Evolutionary conservation across 202 grass and related monocot species (phyloP).

Genomic region (Carex arenaria): DNA sequence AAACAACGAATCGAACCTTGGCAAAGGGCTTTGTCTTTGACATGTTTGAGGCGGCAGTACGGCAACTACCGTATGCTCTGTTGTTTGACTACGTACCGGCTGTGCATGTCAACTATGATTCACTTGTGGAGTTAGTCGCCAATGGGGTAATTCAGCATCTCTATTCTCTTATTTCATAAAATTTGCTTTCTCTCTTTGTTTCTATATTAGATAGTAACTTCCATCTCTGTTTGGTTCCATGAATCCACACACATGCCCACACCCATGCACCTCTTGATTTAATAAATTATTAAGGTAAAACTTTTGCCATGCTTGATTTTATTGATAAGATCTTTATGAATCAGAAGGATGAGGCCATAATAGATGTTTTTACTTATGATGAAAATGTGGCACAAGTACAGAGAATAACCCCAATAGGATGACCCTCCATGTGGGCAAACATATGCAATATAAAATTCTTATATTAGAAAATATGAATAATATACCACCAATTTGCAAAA

Average conservation of each 20-base stretch:
- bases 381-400: background rate
- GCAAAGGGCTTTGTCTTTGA: slow-evolving; percentile 61
- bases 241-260: background rate
- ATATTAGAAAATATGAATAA: background rate
- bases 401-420: too few relatives aligned
- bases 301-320: background rate
- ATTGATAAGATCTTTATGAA: background rate
- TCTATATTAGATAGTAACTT: background rate
- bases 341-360: background rate
- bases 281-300: background rate
- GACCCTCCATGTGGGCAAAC: background rate
- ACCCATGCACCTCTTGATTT: background rate
- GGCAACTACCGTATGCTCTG: slow-evolving; percentile 56
- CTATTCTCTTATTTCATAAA: background rate
- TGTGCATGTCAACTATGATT: slow-evolving; percentile 31
- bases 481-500: background rate
- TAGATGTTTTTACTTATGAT: background rate
- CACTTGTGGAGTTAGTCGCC: slow-evolving; percentile 14
- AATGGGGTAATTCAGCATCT: slow-evolving; percentile 33
- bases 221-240: background rate
- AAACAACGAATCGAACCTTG: slow-evolving; percentile 34
- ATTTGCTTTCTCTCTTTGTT: background rate
- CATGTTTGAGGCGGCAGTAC: slow-evolving; percentile 82
- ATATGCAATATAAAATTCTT: background rate
- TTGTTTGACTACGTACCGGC: slow-evolving; percentile 49